These are phyloP conservation scores for Cladosporium colombiae DNA, from an alignment of 2,329 filamentous ascomycete species.

Conservation along the genomic window DNA sequence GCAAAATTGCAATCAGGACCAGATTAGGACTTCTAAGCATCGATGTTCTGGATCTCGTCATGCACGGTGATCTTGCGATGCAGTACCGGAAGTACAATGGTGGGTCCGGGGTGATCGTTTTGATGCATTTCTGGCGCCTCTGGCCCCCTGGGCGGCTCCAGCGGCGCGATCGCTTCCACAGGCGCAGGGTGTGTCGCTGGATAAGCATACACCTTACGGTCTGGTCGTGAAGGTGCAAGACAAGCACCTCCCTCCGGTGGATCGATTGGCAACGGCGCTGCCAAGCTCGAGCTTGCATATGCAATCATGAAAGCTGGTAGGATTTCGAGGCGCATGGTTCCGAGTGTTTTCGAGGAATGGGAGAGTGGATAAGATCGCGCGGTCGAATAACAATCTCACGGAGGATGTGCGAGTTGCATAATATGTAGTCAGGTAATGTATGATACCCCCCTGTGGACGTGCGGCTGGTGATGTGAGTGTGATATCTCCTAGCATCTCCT, in stretches of 20 bases:
- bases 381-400: neutral
- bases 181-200: neutral
- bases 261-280: neutral
- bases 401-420: neutral
- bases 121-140: neutral
- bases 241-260: neutral
- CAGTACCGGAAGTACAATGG: neutral
- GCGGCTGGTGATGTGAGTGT: neutral
- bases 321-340: neutral
- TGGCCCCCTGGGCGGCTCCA: neutral
- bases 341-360: neutral
- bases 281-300: neutral
- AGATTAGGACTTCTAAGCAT: neutral
- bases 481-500: neutral
- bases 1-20: neutral
- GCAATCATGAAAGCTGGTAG: neutral
- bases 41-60: neutral
- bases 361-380: neutral
- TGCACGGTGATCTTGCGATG: neutral
- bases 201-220: conserved; percentile 1
- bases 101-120: neutral
- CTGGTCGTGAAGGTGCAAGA: neutral
- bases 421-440: neutral
- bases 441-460: neutral
- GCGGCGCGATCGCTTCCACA: neutral